Base-by-base conservation (phyloP, 495 filamentous ascomycete species). In the Hyaloscypha hepaticicola region DNA sequence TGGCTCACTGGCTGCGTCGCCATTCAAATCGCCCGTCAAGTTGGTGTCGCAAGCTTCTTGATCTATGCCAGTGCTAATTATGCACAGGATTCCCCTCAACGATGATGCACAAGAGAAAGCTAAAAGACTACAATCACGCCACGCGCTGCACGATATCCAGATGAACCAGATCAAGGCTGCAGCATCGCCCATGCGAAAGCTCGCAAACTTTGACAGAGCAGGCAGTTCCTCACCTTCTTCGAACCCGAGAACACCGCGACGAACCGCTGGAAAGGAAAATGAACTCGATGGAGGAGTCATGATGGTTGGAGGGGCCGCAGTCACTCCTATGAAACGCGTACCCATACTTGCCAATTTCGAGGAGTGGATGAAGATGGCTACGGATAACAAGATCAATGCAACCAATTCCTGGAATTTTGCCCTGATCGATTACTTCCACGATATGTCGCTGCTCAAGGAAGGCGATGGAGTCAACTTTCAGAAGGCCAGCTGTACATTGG, bases 301-400 rank as follows among this genome's bases (percentile, higher is more conserved):
- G 22, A 77, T 84, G 27, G 86, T 91, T 31, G 84, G 80, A 57
- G 85, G 85, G 33, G 83, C 78, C 51, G 90, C 87, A 19, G 89
- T 97, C 56, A 98, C 95, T 31, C 95, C 95, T 19, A 92, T 97
- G 89, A 96, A 97, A 81, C 90, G 95, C 49, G 91, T 96, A 33
- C 96, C 95, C 0, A 90, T 99, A 61, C 74, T 98, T 58, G 96
- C 96, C 58, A 98, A 98, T 77, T 99, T 98, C 71, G 95, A 99
- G 76, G 96, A 99, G 73, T 98, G 95, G 95, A 98, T 99, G 96
- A 99, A 98, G 84, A 93, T 98, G 91, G 96, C 96, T 11, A 98
- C 94, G 25, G 95, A 99, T 79, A 99, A 99, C 81, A 99, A 99
- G 82, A 99, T 99, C 78, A 99, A 98, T 73, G 96, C 95, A 49